These are phyloP conservation scores for Coprinopsis cinerea DNA, from an alignment of 768 basidiomycete species.

Conservation along the genomic window DNA sequence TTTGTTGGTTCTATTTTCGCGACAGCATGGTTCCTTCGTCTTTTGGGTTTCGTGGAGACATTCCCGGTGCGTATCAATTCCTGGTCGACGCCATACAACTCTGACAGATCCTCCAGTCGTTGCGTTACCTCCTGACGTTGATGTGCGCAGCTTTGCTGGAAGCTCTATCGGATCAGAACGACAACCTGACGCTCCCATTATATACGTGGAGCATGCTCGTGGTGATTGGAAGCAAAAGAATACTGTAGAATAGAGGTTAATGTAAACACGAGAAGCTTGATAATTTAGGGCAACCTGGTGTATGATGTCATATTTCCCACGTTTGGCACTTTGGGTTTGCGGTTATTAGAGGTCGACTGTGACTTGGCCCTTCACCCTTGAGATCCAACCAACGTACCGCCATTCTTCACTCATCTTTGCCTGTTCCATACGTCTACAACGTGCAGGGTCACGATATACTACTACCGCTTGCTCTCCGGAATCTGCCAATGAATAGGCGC, in stretches of 20 bases:
- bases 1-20: conserved; percentile 67
- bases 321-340: no score
- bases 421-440: no score
- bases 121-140: conserved; percentile 59
- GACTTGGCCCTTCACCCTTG: no score
- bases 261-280: no score
- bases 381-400: no score
- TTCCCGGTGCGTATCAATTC: conserved; percentile 62
- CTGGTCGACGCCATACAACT: conserved; percentile 3
- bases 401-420: no score
- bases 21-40: conserved; percentile 66
- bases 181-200: conserved; percentile 94
- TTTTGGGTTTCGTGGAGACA: conserved; percentile 58
- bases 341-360: no score
- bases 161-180: conserved; percentile 92
- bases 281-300: background rate
- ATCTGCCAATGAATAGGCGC: no score
- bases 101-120: conserved; percentile 38
- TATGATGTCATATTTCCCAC: conserved; percentile 31
- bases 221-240: conserved; percentile 35
- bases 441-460: no score
- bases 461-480: no score
- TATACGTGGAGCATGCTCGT: conserved; percentile 91
- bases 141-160: conserved; percentile 72
- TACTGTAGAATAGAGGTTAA: background rate